A percentile compares a stretch with the other conserved stretches of the same genome.
These are phyloP conservation scores for Epichloe coenophiala DNA, from an alignment of 2,329 filamentous ascomycete species.

Conservation along the genomic window DNA sequence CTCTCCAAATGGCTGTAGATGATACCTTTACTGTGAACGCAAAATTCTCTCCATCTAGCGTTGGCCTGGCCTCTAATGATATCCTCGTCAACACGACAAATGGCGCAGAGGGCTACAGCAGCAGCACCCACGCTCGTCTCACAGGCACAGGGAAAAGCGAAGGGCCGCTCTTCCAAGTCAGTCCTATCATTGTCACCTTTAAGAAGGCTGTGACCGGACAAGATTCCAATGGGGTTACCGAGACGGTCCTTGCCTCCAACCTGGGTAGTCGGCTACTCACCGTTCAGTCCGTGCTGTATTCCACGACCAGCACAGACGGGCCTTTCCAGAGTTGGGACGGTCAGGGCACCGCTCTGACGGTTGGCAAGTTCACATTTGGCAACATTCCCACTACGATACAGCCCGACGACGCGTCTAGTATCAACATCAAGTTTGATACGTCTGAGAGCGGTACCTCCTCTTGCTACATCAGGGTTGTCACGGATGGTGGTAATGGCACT, in stretches of 20 bases:
- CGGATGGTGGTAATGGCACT: conserved; percentile 34
- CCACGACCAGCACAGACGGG: conserved; percentile 27
- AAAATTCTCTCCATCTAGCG: conserved; percentile 28
- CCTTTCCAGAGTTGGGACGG: conserved; percentile 28
- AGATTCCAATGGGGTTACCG: conserved; percentile 21
- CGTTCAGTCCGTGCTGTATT: conserved; percentile 31
- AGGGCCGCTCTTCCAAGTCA: conserved; percentile 30
- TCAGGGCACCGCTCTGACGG: conserved; percentile 19
- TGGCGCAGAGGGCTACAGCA: conserved; percentile 29
- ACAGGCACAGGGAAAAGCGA: conserved; percentile 35
- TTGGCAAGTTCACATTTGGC: conserved; percentile 35
- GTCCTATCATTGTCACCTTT: conserved; percentile 35
- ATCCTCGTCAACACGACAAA: conserved; percentile 36
- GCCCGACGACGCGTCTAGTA: conserved; percentile 23
- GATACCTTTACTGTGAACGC: conserved; percentile 28
- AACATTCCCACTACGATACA: conserved; percentile 31
- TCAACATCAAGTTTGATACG: conserved; percentile 35
- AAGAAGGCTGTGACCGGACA: conserved; percentile 32
- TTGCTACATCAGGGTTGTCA: conserved; percentile 32
- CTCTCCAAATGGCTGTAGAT: conserved; percentile 20
- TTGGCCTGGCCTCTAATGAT: conserved; percentile 35
- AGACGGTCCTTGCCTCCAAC: conserved; percentile 35
- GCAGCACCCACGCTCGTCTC: conserved; percentile 30
- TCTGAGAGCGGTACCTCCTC: conserved; percentile 31
- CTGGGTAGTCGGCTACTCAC: conserved; percentile 32